phyloP scores from a whole-genome alignment of 2,329 filamentous ascomycete genomes.

The Erysiphe pulchra region DNA sequence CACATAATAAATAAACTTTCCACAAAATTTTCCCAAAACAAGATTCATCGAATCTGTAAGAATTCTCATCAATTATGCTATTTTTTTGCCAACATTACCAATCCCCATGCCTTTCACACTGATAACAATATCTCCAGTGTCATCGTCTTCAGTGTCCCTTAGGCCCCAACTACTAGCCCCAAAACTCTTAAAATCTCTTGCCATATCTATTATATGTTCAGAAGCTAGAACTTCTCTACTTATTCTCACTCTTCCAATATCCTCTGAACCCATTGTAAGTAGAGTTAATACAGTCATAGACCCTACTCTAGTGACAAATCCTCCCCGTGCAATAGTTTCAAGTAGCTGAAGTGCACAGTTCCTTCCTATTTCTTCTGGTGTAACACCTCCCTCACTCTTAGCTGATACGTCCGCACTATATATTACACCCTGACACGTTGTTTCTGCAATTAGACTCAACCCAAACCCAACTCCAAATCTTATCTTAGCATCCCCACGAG shows the following conservation, averaged over 20 bases:
- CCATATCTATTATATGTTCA: conserved; percentile 55
- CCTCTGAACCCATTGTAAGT: conserved; percentile 96
- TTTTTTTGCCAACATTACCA: conserved; percentile 84
- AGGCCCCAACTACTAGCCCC: conserved; percentile 80
- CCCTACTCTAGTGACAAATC: conserved; percentile 50
- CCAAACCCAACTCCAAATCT: conserved; percentile 78
- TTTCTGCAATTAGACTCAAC: conserved; percentile 72
- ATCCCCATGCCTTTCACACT: conserved; percentile 84
- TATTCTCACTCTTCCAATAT: conserved; percentile 66
- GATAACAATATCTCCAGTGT: conserved; percentile 45
- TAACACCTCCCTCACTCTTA: conserved; percentile 52
- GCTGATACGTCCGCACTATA: conserved; percentile 67
- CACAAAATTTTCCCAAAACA: background rate
- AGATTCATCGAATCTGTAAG: too few species aligned
- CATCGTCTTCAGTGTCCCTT: conserved; percentile 41
- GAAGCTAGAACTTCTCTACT: conserved; percentile 60
- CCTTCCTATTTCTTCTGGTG: conserved; percentile 77
- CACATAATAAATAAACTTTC: background rate
- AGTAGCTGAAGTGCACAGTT: conserved; percentile 73
- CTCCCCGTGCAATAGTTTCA: conserved; percentile 57
- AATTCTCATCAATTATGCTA: conserved; percentile 23
- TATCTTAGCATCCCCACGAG: conserved; percentile 29
- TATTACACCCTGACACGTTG: conserved; percentile 51
- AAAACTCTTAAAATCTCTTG: conserved; percentile 67
- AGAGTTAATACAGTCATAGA: conserved; percentile 54